Evolutionary conservation across 108 stramenopile genomes (phyloP).

Genomic region (Licmophora abbreviata): DNA sequence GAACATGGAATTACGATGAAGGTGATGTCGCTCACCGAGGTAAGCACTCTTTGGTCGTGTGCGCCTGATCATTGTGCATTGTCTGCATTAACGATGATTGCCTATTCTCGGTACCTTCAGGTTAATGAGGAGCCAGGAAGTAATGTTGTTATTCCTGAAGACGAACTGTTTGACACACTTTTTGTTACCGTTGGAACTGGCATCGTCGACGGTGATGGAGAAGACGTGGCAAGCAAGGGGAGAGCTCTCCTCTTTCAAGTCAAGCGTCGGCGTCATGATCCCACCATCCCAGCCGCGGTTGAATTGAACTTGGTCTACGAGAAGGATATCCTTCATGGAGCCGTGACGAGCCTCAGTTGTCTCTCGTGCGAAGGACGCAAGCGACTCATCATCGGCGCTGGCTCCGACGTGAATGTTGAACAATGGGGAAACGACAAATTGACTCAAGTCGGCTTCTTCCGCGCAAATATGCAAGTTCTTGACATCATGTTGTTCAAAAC

Average conservation of each 20-base stretch:
- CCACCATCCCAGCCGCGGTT: conserved; percentile 14
- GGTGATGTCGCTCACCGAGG: conserved; percentile 64
- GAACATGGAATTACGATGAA: conserved; percentile 72
- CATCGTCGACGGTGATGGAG: conserved; percentile 66
- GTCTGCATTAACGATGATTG: background rate
- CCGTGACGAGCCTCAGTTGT: conserved; percentile 68
- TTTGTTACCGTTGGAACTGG: conserved; percentile 73
- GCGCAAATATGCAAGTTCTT: conserved; percentile 78
- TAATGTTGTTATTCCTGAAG: conserved; percentile 23
- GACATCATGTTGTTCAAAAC: conserved; percentile 76
- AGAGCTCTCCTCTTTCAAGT: conserved; percentile 61
- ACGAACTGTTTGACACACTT: conserved; percentile 34
- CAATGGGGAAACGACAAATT: conserved; percentile 77
- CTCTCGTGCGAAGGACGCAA: conserved; percentile 57
- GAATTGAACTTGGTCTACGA: conserved; percentile 59
- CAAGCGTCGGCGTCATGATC: conserved; percentile 10
- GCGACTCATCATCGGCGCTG: conserved; percentile 72
- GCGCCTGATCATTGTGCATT: background rate
- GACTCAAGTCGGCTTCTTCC: conserved; percentile 86
- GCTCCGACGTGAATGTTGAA: conserved; percentile 84
- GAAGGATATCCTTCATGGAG: conserved; percentile 76
- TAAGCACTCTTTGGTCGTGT: conserved; percentile 26
- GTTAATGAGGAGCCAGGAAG: conserved; percentile 23
- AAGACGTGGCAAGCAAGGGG: conserved; percentile 73
- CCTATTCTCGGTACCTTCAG: conserved; percentile 9